These are phyloP conservation scores for Sporisorium graminicola DNA, from an alignment of 1,284 basidiomycete species.

Conservation along the genomic window DNA sequence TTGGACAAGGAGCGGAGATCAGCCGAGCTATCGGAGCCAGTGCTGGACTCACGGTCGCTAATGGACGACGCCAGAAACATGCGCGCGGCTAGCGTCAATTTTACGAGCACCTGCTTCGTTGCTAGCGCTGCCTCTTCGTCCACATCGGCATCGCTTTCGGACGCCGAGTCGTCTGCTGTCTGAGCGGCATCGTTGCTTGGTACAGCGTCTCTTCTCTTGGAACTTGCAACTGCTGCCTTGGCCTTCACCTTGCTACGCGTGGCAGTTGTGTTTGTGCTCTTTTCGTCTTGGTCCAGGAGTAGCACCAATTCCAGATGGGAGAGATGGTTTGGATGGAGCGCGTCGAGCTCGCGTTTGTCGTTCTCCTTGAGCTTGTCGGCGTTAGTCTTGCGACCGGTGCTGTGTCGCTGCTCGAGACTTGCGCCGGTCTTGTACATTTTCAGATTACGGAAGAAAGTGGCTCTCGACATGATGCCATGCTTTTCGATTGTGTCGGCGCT, in stretches of 20 bases:
- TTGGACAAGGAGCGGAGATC: conserved; percentile 40
- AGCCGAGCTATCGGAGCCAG: background rate
- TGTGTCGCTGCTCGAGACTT: conserved; percentile 51
- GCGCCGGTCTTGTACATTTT: conserved; percentile 52
- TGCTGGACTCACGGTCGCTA: background rate
- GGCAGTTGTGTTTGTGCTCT: background rate
- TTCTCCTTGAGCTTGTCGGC: conserved; percentile 52
- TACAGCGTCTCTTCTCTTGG: conserved; percentile 15
- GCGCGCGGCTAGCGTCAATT: conserved; percentile 15
- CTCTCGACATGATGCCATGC: conserved; percentile 53
- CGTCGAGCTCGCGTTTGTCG: conserved; percentile 40
- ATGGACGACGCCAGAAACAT: conserved; percentile 12
- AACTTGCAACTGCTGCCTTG: conserved; percentile 7
- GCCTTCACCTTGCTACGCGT: conserved; percentile 20
- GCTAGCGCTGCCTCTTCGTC: conserved; percentile 22
- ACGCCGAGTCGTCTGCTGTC: conserved; percentile 22
- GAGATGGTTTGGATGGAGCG: conserved; percentile 29
- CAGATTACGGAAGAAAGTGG: conserved; percentile 52
- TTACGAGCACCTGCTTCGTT: conserved; percentile 10
- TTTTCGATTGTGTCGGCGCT: conserved; percentile 52
- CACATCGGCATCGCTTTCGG: conserved; percentile 30
- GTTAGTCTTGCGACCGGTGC: conserved; percentile 53
- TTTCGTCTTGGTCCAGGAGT: conserved; percentile 35
- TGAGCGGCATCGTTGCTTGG: background rate
- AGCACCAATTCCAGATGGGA: conserved; percentile 35